phyloP scores from a whole-genome alignment of 108 stramenopile genomes.

The Cyclotella choctawhatcheeana region DNA sequence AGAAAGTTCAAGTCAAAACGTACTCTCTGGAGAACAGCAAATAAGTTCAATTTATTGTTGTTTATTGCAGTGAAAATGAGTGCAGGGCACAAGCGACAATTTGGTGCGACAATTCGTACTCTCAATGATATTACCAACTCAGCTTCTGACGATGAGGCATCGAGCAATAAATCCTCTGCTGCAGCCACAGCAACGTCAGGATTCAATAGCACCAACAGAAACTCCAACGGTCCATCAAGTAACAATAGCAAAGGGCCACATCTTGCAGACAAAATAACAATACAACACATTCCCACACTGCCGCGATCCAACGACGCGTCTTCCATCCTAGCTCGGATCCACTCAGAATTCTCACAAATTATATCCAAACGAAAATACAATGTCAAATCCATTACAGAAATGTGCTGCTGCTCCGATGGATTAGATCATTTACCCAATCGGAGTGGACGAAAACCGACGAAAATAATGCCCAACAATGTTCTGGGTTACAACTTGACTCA shows the following conservation, averaged over 20 bases:
- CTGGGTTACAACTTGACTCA: conserved; percentile 79
- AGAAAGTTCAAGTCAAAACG: too few species aligned
- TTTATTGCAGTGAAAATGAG: background rate
- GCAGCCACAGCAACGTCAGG: background rate
- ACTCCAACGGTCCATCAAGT: background rate
- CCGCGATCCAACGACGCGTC: conserved; percentile 48
- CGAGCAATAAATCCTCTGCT: background rate
- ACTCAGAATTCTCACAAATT: conserved; percentile 72
- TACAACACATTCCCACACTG: conserved; percentile 54
- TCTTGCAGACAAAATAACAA: conserved; percentile 15
- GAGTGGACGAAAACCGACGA: conserved; percentile 22
- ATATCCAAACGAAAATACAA: conserved; percentile 63
- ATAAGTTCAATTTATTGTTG: too few species aligned
- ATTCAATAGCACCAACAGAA: too few species aligned
- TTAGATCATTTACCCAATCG: conserved; percentile 34
- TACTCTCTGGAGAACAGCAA: too few species aligned
- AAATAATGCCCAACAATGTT: conserved; percentile 63
- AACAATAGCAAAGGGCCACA: background rate
- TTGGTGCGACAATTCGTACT: conserved; percentile 32
- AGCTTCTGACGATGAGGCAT: background rate
- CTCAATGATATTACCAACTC: conserved; percentile 37
- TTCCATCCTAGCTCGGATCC: conserved; percentile 60
- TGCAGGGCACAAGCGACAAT: conserved; percentile 31
- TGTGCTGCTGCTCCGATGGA: conserved; percentile 88
- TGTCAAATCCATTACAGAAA: conserved; percentile 71